These are phyloP conservation scores for Penicillium atrosanguineum DNA, from an alignment of 495 filamentous ascomycete species.

Conservation along the genomic window DNA sequence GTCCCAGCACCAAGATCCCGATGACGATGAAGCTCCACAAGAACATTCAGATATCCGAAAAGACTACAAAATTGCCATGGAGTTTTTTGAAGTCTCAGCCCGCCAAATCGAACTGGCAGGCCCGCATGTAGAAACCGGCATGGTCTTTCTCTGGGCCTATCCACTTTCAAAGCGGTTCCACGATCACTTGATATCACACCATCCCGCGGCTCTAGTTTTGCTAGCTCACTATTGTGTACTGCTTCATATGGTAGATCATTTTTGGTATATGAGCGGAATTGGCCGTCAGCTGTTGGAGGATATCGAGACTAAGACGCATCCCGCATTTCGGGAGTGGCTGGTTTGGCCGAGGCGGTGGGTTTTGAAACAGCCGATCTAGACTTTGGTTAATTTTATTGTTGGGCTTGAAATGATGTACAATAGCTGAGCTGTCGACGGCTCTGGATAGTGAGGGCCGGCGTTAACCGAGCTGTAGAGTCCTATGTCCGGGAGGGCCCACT, in stretches of 20 bases:
- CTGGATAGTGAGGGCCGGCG: neutral
- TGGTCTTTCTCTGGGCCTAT: constrained; percentile 36
- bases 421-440: neutral
- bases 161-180: constrained; percentile 45
- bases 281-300: constrained; percentile 21
- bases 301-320: constrained; percentile 18
- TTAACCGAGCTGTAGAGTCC: neutral
- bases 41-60: constrained; percentile 6
- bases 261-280: constrained; percentile 41
- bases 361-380: constrained; percentile 3
- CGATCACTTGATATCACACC: constrained; percentile 36
- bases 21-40: neutral
- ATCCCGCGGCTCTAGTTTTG: constrained; percentile 48
- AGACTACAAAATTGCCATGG: constrained; percentile 16
- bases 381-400: neutral
- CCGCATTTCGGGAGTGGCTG: constrained; percentile 21
- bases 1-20: constrained; percentile 4
- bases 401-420: neutral
- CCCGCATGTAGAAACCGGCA: constrained; percentile 16
- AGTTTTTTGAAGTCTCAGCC: constrained; percentile 7
- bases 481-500: neutral
- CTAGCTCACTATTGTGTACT: constrained; percentile 42
- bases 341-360: constrained; percentile 23
- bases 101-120: constrained; percentile 23
- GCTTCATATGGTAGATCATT: constrained; percentile 34